phyloP scores from a whole-genome alignment of 2,329 filamentous ascomycete genomes.

The Ilyonectria mors-panacis region DNA sequence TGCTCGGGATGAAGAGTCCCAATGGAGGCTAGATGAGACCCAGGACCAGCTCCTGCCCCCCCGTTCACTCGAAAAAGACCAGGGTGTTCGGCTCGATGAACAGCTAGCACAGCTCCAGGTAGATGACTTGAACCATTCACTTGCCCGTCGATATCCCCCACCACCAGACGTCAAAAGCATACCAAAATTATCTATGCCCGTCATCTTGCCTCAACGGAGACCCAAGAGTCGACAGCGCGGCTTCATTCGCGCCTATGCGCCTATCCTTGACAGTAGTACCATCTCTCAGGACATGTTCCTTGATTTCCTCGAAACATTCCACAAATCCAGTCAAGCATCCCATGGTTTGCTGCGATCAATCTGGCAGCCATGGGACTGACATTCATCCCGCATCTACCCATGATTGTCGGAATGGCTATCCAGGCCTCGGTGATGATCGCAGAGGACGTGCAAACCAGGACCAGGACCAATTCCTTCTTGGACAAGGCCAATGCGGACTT shows the following conservation, averaged over 20 bases:
- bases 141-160: conserved; percentile 11
- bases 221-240: conserved; percentile 33
- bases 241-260: conserved; percentile 35
- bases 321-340: conserved; percentile 34
- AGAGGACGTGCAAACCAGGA: conserved; percentile 25
- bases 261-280: conserved; percentile 20
- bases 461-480: conserved; percentile 33
- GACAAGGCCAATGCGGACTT: conserved; percentile 34
- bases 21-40: conserved; percentile 25
- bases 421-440: conserved; percentile 24
- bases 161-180: not conserved
- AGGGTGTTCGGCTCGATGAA: not conserved
- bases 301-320: conserved; percentile 31
- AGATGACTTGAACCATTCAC: not conserved
- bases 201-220: conserved; percentile 34
- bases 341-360: conserved; percentile 34
- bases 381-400: conserved; percentile 28
- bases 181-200: conserved; percentile 8
- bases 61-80: not conserved
- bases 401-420: conserved; percentile 34
- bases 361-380: conserved; percentile 22
- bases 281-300: conserved; percentile 38
- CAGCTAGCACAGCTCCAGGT: not conserved
- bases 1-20: conserved; percentile 4
- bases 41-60: conserved; percentile 11